Evolutionary conservation across 192 early-diverging fungal genomes (phyloP).

Genomic region (Phycomyces nitens): DNA sequence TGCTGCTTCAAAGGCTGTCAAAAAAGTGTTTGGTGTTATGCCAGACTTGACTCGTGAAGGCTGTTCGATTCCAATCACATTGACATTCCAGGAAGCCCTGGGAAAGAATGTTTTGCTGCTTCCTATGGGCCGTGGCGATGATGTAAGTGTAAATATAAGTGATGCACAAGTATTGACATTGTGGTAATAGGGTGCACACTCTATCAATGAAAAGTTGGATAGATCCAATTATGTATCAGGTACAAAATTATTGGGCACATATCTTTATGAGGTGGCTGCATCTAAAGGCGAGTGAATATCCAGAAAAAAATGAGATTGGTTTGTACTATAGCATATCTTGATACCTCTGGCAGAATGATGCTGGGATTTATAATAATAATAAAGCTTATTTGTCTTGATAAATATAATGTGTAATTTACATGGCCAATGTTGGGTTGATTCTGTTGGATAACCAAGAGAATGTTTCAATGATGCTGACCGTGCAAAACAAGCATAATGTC

Average conservation of each 20-base stretch:
- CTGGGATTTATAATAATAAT: no score
- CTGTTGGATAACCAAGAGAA: no score
- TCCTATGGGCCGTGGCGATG: slow-evolving; percentile 92
- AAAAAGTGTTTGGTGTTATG: slow-evolving; percentile 84
- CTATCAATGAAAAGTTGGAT: slow-evolving; percentile 96
- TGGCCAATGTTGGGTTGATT: no score
- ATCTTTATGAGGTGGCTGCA: slow-evolving; percentile 82
- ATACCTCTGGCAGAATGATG: no score
- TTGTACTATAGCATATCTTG: no score
- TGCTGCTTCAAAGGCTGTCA: slow-evolving; percentile 83
- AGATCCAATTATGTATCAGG: slow-evolving; percentile 90
- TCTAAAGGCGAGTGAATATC: slow-evolving; percentile 7
- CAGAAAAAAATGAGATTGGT: slow-evolving; percentile 1
- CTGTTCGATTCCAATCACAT: slow-evolving; percentile 95
- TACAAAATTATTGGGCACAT: slow-evolving; percentile 89
- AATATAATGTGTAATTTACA: no score
- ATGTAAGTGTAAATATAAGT: slow-evolving; percentile 20
- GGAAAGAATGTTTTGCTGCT: slow-evolving; percentile 87
- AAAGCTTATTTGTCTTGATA: no score
- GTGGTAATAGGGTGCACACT: slow-evolving; percentile 69
- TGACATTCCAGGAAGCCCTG: slow-evolving; percentile 95
- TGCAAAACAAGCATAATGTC: no score
- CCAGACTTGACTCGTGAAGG: slow-evolving; percentile 98
- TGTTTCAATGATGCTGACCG: no score
- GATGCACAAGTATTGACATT: no score